Conservation (phyloP, 176 grass and related monocot species). For the Avena atlantica region DNA sequence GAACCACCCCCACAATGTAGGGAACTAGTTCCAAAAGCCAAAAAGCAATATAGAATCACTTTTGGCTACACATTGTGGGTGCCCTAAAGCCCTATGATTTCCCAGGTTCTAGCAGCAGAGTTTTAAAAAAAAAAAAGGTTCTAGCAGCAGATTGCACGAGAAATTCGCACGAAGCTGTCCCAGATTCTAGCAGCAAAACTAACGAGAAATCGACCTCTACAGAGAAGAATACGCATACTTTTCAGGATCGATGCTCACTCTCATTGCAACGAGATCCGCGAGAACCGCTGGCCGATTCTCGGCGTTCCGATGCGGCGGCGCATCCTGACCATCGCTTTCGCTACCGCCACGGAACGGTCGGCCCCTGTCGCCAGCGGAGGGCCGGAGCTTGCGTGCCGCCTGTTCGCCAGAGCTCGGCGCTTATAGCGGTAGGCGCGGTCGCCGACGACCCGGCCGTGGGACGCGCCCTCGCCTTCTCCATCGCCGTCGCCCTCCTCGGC, state of each 20-base stretch:
- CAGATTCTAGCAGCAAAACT: no score
- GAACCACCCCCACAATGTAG: no score
- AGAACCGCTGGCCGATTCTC: neutral
- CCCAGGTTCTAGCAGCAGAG: no score
- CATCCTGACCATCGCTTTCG: slow-evolving; percentile 15
- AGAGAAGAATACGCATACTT: no score
- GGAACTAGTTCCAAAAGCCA: no score
- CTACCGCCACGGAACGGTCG: slow-evolving; percentile 3
- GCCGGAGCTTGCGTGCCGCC: slow-evolving; percentile 4
- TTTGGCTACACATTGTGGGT: no score
- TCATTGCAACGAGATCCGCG: slow-evolving; percentile 6
- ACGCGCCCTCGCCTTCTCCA: neutral
- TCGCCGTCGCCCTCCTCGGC: neutral
- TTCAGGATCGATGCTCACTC: neutral
- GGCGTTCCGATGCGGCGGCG: slow-evolving; percentile 33
- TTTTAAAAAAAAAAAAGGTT: no score
- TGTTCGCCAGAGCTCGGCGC: neutral
- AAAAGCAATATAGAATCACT: no score
- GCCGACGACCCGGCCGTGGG: neutral
- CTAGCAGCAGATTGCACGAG: no score
- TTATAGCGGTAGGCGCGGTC: neutral
- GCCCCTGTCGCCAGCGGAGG: neutral
- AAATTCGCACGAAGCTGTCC: no score
- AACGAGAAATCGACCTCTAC: no score
- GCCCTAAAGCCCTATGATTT: no score